phyloP scores from a whole-genome alignment of 768 basidiomycete species.

The Mycena chlorophos region DNA sequence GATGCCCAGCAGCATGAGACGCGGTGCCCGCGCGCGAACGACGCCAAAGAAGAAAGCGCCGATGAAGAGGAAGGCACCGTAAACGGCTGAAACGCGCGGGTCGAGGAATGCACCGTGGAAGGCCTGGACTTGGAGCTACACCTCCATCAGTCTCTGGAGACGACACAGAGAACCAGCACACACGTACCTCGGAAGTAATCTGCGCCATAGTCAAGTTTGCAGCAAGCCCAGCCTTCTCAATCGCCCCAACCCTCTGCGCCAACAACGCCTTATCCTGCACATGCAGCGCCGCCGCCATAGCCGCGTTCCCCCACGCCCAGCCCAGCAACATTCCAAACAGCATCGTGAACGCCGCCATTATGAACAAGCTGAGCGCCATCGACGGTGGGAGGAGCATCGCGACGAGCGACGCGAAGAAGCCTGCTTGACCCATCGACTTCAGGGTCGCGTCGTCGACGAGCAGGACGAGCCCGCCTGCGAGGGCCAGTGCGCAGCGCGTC shows the following conservation, averaged over 20 bases:
- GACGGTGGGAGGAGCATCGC: constrained; percentile 41
- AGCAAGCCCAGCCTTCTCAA: constrained; percentile 33
- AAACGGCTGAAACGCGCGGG: constrained; percentile 43
- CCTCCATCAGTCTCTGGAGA: constrained; percentile 15
- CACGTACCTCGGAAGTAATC: constrained; percentile 1
- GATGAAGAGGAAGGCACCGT: constrained; percentile 45
- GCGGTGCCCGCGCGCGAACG: constrained; percentile 41
- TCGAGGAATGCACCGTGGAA: constrained; percentile 46
- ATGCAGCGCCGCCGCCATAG: constrained; percentile 42
- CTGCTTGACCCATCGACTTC: constrained; percentile 41
- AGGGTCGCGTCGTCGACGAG: constrained; percentile 36
- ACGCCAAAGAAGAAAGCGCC: constrained; percentile 42
- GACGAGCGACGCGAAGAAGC: constrained; percentile 43
- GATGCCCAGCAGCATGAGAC: constrained; percentile 40
- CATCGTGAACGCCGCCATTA: constrained; percentile 34
- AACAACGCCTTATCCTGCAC: constrained; percentile 38
- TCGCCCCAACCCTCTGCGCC: constrained; percentile 25
- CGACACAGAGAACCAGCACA: not conserved
- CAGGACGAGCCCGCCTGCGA: constrained; percentile 35
- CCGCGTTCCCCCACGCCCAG: constrained; percentile 48
- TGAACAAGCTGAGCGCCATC: constrained; percentile 39
- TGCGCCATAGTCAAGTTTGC: constrained; percentile 29
- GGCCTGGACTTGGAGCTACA: constrained; percentile 33
- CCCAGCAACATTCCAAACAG: constrained; percentile 44
- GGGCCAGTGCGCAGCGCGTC: constrained; percentile 37